Conservation (phyloP, 495 filamentous ascomycete species). For the Tuber borchii region DNA sequence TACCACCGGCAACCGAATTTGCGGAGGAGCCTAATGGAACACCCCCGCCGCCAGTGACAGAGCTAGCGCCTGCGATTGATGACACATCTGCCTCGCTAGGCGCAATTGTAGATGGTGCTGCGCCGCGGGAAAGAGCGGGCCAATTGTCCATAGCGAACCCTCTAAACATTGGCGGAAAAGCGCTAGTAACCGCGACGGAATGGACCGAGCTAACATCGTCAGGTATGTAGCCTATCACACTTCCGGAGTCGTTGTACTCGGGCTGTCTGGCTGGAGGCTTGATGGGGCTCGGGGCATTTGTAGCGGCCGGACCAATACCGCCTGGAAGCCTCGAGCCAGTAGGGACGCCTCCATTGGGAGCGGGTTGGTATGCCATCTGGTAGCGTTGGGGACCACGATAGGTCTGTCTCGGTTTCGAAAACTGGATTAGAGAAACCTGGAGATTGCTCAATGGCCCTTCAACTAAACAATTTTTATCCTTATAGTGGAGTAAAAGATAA, state of each 20-base stretch:
- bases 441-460: conserved; percentile 95
- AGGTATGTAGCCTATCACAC: conserved; percentile 86
- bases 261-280: conserved; percentile 47
- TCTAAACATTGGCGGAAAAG: conserved; percentile 92
- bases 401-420: conserved; percentile 83
- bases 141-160: conserved; percentile 80
- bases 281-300: conserved; percentile 48
- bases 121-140: conserved; percentile 67
- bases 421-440: conserved; percentile 89
- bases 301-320: conserved; percentile 39
- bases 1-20: conserved; percentile 26
- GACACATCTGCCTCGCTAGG: conserved; percentile 32
- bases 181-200: conserved; percentile 73
- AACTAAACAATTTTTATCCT: conserved; percentile 91
- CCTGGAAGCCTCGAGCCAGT: conserved; percentile 41
- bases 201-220: conserved; percentile 96
- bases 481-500: conserved; percentile 91
- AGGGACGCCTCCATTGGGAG: conserved; percentile 46
- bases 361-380: conserved; percentile 71
- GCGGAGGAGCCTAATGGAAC: conserved; percentile 36
- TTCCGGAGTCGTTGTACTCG: conserved; percentile 78
- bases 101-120: conserved; percentile 47
- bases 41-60: conserved; percentile 75
- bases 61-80: conserved; percentile 62
- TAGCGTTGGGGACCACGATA: conserved; percentile 88